Conservation (phyloP, 1,284 basidiomycete species). For the Trichosporon ovoides region DNA sequence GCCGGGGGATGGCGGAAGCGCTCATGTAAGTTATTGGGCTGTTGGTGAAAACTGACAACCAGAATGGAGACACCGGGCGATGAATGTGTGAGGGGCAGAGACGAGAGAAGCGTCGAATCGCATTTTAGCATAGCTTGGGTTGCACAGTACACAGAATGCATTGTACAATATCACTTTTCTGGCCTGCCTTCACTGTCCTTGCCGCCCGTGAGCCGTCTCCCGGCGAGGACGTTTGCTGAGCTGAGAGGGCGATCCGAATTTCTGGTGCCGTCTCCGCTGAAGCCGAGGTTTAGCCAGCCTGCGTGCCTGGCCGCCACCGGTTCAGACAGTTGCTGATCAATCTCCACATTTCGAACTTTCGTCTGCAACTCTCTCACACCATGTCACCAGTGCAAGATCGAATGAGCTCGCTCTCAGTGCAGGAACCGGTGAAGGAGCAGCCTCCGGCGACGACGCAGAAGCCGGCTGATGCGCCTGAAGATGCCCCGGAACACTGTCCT, state of each 20-base stretch:
- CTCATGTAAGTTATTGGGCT: background rate
- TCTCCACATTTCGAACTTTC: conserved; percentile 2
- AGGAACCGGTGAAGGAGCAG: background rate
- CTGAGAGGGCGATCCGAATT: background rate
- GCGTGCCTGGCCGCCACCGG: conserved; percentile 3
- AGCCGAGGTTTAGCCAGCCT: too few species aligned
- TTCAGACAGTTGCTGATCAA: background rate
- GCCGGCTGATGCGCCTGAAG: conserved; percentile 55
- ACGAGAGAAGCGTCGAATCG: background rate
- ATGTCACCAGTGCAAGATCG: background rate
- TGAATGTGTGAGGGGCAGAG: background rate
- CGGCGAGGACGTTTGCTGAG: background rate
- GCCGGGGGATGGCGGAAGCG: conserved; percentile 5
- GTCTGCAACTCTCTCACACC: background rate
- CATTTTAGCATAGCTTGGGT: background rate
- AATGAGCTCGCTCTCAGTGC: conserved; percentile 1
- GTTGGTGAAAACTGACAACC: background rate
- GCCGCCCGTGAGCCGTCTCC: background rate
- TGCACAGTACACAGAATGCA: conserved; percentile 5
- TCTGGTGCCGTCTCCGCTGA: background rate
- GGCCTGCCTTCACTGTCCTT: too few species aligned
- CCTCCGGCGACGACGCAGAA: background rate
- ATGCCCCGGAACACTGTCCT: conserved; percentile 88
- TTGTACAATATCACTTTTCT: conserved; percentile 2
- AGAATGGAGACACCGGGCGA: too few species aligned